Evolutionary conservation across 1,284 basidiomycete species (phyloP).

Genomic region (Earliella scabrosa): DNA sequence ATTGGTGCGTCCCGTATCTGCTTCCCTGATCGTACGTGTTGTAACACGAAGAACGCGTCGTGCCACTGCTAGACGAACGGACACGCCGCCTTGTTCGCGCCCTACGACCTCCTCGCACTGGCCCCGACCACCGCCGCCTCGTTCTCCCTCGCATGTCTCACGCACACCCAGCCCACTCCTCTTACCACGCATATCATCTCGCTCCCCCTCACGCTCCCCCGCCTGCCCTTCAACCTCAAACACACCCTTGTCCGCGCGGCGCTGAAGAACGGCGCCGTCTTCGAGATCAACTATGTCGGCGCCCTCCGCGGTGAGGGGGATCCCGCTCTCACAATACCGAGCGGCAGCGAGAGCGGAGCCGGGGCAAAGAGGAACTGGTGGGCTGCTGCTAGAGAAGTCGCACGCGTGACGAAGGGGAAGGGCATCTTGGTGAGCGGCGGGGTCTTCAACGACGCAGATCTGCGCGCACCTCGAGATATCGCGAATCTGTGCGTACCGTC

Average conservation of each 20-base stretch:
- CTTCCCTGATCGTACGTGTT: not conserved
- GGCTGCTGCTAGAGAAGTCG: conserved; percentile 74
- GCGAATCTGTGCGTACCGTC: conserved; percentile 65
- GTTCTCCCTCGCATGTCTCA: conserved; percentile 81
- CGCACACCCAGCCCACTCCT: conserved; percentile 78
- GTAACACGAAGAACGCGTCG: not conserved
- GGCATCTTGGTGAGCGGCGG: conserved; percentile 73
- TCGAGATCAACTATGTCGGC: conserved; percentile 81
- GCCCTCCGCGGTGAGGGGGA: conserved; percentile 68
- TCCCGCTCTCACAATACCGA: conserved; percentile 44
- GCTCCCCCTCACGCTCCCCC: conserved; percentile 78
- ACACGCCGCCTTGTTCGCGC: conserved; percentile 55
- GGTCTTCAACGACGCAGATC: conserved; percentile 55
- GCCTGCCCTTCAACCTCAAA: conserved; percentile 81
- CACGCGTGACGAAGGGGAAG: conserved; percentile 78
- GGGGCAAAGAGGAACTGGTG: conserved; percentile 80
- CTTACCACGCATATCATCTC: conserved; percentile 84
- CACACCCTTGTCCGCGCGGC: conserved; percentile 83
- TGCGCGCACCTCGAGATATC: conserved; percentile 72
- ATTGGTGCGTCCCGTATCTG: conserved; percentile 48
- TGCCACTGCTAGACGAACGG: conserved; percentile 56
- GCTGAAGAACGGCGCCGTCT: conserved; percentile 81
- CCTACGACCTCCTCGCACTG: conserved; percentile 81
- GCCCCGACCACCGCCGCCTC: conserved; percentile 71
- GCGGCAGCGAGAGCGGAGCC: conserved; percentile 55